phyloP scores from a whole-genome alignment of 805 yeast genomes.

The Suhomyces faveliae region DNA sequence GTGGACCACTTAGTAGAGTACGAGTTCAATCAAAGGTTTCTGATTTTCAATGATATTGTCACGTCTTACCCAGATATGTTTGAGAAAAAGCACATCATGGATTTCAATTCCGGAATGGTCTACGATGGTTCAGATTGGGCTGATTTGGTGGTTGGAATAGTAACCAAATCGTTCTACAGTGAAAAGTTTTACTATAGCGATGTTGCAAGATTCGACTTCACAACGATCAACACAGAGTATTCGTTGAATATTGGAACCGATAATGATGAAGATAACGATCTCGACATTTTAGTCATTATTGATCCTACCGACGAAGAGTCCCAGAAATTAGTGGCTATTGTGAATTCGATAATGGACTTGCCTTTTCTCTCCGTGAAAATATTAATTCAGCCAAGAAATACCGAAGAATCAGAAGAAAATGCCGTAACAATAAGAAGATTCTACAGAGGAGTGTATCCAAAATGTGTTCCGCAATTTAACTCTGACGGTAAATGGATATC shows the following conservation, averaged over 20 bases:
- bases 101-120: constrained; percentile 16
- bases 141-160: constrained; percentile 43
- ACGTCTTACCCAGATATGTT: constrained; percentile 27
- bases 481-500: constrained; percentile 17
- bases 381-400: constrained; percentile 55
- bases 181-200: constrained; percentile 40
- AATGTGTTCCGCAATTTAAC: constrained; percentile 29
- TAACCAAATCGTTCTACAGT: constrained; percentile 47
- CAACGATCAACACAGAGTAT: constrained; percentile 27
- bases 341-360: constrained; percentile 38
- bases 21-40: constrained; percentile 49
- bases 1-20: constrained; percentile 42
- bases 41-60: constrained; percentile 26
- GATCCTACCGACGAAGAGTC: constrained; percentile 74
- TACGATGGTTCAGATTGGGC: constrained; percentile 41
- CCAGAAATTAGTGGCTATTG: constrained; percentile 57
- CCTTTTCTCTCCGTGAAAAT: constrained; percentile 54
- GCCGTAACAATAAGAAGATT: constrained; percentile 53
- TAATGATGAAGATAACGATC: constrained; percentile 21
- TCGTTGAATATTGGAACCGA: constrained; percentile 24
- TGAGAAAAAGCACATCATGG: constrained; percentile 15
- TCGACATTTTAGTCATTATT: constrained; percentile 59
- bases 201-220: constrained; percentile 49
- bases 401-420: constrained; percentile 29
- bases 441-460: constrained; percentile 48